Evolutionary conservation across 108 stramenopile species (phyloP).

Genomic region (Cyclotella baltica): DNA sequence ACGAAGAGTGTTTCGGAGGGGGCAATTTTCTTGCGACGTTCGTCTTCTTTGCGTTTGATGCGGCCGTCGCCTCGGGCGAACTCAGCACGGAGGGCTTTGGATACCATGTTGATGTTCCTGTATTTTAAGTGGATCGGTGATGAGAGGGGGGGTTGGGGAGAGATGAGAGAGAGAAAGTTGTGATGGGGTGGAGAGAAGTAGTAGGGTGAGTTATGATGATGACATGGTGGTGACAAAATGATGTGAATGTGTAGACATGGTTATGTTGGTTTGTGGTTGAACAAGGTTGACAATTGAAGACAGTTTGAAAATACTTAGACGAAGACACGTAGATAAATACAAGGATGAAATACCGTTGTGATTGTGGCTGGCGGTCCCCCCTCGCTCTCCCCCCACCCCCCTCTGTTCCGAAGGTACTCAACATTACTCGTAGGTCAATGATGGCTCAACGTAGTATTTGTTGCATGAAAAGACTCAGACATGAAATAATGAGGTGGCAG

Average conservation of each 20-base stretch:
- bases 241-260: conserved; percentile 8
- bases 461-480: not conserved
- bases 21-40: conserved; percentile 86
- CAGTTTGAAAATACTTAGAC: not conserved
- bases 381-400: not conserved
- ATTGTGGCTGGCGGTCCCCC: not conserved
- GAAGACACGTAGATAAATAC: conserved; percentile 7
- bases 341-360: not conserved
- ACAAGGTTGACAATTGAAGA: conserved; percentile 14
- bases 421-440: not conserved
- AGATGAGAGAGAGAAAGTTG: conserved; percentile 3
- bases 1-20: conserved; percentile 84
- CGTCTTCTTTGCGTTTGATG: conserved; percentile 91
- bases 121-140: conserved; percentile 6
- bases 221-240: conserved; percentile 11
- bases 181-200: not conserved
- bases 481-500: not conserved
- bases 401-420: not conserved
- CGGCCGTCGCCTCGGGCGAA: conserved; percentile 91
- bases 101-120: conserved; percentile 77
- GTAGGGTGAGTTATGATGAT: conserved; percentile 21
- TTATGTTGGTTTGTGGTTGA: not conserved
- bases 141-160: conserved; percentile 9
- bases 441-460: conserved; percentile 5
- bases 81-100: conserved; percentile 80